A percentile compares a stretch with the other conserved stretches of the same genome.
Conservation (phyloP, 1,139 yeast genomes). For the Wickerhamiella infanticola region DNA sequence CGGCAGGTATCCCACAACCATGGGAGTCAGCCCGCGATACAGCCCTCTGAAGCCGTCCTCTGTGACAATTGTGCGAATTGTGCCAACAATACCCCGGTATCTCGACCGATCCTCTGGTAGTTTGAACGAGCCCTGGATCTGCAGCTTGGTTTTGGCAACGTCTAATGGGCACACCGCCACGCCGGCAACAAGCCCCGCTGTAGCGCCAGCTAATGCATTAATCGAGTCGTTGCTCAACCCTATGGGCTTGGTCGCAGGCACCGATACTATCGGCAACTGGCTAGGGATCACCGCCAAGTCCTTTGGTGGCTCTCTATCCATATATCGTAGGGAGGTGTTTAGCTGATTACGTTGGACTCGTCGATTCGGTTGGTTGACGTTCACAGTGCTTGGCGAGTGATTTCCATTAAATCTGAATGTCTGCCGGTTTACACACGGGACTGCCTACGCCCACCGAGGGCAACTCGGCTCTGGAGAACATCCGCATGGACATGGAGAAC, state of each 20-base stretch:
- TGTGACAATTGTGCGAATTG: conserved; percentile 43
- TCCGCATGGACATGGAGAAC: conserved; percentile 33
- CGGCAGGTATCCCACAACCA: conserved; percentile 84
- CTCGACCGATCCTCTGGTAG: conserved; percentile 11
- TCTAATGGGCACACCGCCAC: conserved; percentile 86
- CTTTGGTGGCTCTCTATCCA: too few species aligned
- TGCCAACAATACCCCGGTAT: conserved; percentile 44
- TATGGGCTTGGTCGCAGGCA: neutral
- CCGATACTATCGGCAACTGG: neutral
- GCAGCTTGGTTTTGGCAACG: conserved; percentile 84
- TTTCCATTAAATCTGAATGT: neutral
- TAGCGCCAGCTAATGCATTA: conserved; percentile 66
- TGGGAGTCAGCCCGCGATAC: conserved; percentile 83
- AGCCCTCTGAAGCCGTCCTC: conserved; percentile 78
- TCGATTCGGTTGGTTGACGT: too few species aligned
- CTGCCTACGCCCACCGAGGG: conserved; percentile 13
- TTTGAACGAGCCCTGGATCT: conserved; percentile 68
- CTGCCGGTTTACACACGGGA: conserved; percentile 5
- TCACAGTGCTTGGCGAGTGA: too few species aligned
- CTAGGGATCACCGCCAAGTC: neutral
- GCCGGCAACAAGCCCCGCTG: conserved; percentile 85
- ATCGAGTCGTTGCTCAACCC: conserved; percentile 28
- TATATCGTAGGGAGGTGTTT: too few species aligned
- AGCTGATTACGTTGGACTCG: too few species aligned
- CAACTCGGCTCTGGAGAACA: conserved; percentile 8